Base-by-base conservation (phyloP, 2,329 filamentous ascomycete genomes). In the Hymenoscyphus occultus region DNA sequence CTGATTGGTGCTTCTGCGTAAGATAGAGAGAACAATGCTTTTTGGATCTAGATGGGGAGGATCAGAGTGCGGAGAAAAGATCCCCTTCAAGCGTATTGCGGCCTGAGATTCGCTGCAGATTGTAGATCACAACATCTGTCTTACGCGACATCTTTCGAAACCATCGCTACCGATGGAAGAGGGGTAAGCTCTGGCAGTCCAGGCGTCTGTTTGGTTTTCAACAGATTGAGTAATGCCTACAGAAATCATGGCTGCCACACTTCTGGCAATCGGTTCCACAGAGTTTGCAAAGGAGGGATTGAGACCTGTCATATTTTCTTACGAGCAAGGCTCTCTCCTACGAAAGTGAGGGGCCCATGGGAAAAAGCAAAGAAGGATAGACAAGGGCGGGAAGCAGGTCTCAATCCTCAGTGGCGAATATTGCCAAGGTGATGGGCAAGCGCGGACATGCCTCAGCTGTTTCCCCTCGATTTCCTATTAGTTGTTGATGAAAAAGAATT, bases 361-460 rank as follows among this genome's bases (percentile, higher is more conserved):
- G 48, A 54, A 54, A 51, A 54, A 54, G 48, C 48, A 54, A 54
- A 28, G n/a, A 51, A 51, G 7, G n/a, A 45, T n/a, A n/a, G n/a
- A n/a, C 16, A 45, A 45, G 42, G 42, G 48, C 48, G 48, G 48
- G 48, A 54, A 54, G 19, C 48, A 54, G n/a, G 7, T 51, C n/a
- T 51, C 45, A 51, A 28, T 22, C 9, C 48, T 54, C 7, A 1
- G 48, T 54, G 48, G 48, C 48, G 12, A 54, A 54, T 54, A 54
- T 54, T 54, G 48, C 48, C 48, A 54, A 54, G 19, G 48, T 54
- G 48, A 54, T 54, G 9, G 19, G 48, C 13, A 13, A 35, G 35
- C 35, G 48, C 48, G 48, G 48, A 54, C 12, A 3, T 28, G 19
- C 48, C 48, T 54, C 48, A 54, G 48, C 48, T 54, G 48, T 54